Evolutionary conservation across 495 filamentous ascomycete species (phyloP), one percentile per base, ranked within the genome.

Genomic region (Immersiella caudata): DNA sequence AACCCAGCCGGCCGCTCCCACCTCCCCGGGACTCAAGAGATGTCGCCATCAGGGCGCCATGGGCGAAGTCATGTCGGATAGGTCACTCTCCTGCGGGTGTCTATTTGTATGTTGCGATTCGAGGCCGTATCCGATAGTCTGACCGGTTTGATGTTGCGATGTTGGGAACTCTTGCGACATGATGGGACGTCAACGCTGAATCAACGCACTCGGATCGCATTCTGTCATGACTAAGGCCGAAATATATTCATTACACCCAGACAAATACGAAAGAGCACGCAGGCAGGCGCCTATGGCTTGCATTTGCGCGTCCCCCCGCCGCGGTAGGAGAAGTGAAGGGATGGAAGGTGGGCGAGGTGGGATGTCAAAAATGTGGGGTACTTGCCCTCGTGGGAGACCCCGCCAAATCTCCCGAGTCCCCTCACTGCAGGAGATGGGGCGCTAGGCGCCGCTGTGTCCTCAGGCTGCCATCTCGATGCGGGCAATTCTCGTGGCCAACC

Each of bases 401-500:
- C 60, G 35, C 60, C 60, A 50, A 62, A 46, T 12, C 35, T 35
- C 60, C n/a, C n/a, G n/a, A n/a, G n/a, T n/a, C n/a, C 35, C 40
- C 60, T 33, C 36, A 26, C 22, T 6, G 9, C n/a, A 9, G 16
- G 25, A 27, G 8, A n/a, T 9, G 12, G 12, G 26, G 57, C 6
- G 25, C 54, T 21, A 57, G 26, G 14, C 29, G 4, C 14, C 11
- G 16, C 54, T 64, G 21, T 50, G 63, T 65, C 63, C 63, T 65
- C 63, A 65, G 63, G 63, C 63, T 27, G n/a, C 63, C 18, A 57
- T 40, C 22, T 33, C 21, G 14, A 27, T 54, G 20, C 56, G 64
- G 64, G n/a, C 49, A 66, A 66, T 27, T 52, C 50, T 65, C 64
- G 64, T 66, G 64, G 64, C 64, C 64, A 60, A 66, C 64, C 64